phyloP scores from a whole-genome alignment of 768 basidiomycete species.

The Strobilomyces dryophilus region DNA sequence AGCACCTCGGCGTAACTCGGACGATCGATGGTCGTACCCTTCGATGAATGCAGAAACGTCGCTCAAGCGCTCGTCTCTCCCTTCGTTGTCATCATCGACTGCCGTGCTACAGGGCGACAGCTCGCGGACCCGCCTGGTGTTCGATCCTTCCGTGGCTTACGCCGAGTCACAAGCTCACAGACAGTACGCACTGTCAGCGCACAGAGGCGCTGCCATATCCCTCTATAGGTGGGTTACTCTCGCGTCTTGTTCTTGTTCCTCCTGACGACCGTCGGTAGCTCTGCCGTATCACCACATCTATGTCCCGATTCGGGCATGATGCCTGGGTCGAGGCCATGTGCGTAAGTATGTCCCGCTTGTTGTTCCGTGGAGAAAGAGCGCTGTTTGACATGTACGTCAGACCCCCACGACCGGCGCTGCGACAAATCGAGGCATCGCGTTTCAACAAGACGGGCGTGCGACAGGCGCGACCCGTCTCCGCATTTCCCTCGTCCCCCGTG shows the following conservation, averaged over 20 bases:
- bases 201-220: constrained; percentile 30
- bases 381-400: constrained; percentile 6
- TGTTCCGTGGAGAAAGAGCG: background rate
- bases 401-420: constrained; percentile 4
- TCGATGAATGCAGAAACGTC: constrained; percentile 13
- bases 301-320: constrained; percentile 10
- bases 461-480: background rate
- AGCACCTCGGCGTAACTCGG: constrained; percentile 11
- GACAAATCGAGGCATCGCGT: constrained; percentile 1
- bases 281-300: constrained; percentile 51
- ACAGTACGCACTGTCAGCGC: constrained; percentile 1
- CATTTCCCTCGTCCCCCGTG: background rate
- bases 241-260: background rate
- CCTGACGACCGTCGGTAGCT: constrained; percentile 32
- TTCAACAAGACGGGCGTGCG: constrained; percentile 4
- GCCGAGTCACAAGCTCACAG: constrained; percentile 14
- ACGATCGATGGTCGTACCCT: constrained; percentile 3
- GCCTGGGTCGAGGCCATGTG: constrained; percentile 10
- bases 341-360: constrained; percentile 17
- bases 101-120: constrained; percentile 1
- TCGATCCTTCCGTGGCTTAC: constrained; percentile 50
- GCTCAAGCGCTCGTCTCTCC: constrained; percentile 20
- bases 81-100: background rate
- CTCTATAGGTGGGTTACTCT: constrained; percentile 54
- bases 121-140: constrained; percentile 25